Evolutionary conservation across 768 basidiomycete species (phyloP).

Genomic region (Auricularia cornea): DNA sequence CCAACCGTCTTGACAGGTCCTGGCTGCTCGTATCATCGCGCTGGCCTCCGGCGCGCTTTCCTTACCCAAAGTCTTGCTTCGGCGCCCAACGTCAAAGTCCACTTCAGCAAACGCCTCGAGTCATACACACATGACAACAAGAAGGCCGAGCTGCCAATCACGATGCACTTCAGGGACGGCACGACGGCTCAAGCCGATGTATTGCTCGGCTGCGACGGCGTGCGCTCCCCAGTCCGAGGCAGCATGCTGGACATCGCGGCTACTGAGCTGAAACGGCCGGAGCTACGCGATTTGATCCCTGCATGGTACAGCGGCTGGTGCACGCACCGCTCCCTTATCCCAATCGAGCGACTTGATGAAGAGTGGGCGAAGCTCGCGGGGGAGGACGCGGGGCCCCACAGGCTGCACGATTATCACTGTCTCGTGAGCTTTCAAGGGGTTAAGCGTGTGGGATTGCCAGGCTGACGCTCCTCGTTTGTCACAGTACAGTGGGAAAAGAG

Average conservation of each 20-base stretch:
- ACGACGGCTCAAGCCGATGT: slow-evolving; percentile 16
- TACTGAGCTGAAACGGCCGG: not conserved
- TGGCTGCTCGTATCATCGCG: not conserved
- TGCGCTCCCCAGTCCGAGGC: slow-evolving; percentile 17
- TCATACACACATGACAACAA: slow-evolving; percentile 20
- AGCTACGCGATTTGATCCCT: not conserved
- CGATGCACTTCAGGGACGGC: slow-evolving; percentile 18
- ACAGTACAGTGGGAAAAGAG: not conserved
- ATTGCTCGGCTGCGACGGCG: slow-evolving; percentile 21
- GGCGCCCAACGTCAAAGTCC: slow-evolving; percentile 13
- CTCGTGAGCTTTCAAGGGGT: not conserved
- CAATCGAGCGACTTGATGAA: not conserved
- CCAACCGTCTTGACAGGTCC: not conserved
- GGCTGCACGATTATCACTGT: not conserved
- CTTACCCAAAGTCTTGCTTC: not conserved
- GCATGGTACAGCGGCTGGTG: not conserved
- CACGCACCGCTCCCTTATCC: not conserved
- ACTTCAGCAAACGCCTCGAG: slow-evolving; percentile 26
- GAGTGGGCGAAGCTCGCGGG: not conserved
- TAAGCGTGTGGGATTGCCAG: not conserved
- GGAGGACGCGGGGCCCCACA: not conserved
- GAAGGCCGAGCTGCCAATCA: slow-evolving; percentile 6
- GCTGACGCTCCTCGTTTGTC: not conserved
- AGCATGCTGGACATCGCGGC: slow-evolving; percentile 11
- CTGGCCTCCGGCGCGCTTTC: not conserved